Base-by-base conservation (phyloP, 371 early-diverging fungal species). In the Mortierella sp. region DNA sequence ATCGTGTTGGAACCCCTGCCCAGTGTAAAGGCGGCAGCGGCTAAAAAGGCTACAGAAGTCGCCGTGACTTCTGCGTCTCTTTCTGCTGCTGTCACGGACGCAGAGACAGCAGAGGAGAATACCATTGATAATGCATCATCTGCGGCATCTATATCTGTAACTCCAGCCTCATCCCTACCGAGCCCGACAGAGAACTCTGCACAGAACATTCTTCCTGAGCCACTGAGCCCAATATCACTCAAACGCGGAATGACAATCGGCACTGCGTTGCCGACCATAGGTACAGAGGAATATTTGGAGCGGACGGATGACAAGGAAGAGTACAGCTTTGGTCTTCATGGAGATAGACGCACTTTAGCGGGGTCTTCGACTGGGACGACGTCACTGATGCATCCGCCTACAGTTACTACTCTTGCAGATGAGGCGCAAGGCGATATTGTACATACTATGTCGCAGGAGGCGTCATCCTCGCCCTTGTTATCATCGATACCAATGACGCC, bases 161-260 rank as follows among this genome's bases (percentile, higher is more conserved):
- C 37, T 8, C 48, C 51, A 31, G 24, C 30, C n/a, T 19, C 6
- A 17, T 21, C 34, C 37, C 15, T 37, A 23, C n/a, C 3, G 9
- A 7, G 41, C 0, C 53, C 11, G 19, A 9, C 23, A 9, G 5
- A 21, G 4, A 39, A 34, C 4, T 34, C 37, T 27, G 11, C 2
- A 28, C 9, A 39, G 21, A 12, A 12, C 28, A 52, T 17, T 2
- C 21, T 8, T 21, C 21, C 21, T 11, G n/a, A 17, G 3, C n/a
- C 31, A 3, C 0, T 2, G 50, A 43, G 24, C 12, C 54, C 48
- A 14, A 41, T 6, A 12, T 27, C 52, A n/a, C 21, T 2, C 27
- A 30, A 27, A 8, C 56, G 62, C 5, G 41, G 11, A n/a, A 48
- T 64, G 11, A 64, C 75, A 1, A 46, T 95, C 60, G 98, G 78